Evolutionary conservation across 2,329 filamentous ascomycete species (phyloP), one percentile per base, ranked within the genome.

Genomic region (Aschersonia sp.): DNA sequence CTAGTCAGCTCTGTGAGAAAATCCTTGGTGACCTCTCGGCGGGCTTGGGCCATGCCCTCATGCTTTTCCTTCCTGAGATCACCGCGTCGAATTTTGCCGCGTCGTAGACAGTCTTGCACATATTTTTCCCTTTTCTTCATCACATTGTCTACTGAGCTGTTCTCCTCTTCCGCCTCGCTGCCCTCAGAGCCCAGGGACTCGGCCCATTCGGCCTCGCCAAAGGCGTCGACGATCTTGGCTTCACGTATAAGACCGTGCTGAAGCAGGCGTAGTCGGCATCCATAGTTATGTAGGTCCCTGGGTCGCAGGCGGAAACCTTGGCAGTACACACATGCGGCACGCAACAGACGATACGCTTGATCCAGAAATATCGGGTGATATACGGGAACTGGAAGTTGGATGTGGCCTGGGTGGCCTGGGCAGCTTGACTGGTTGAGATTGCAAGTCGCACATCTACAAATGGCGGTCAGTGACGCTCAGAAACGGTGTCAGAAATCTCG

Each of bases 361-460:
- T 96, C 89, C 72, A 98, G 84, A 60, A 96, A 97, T 2, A 88
- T 85, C n/a, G 90, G 87, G 64, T 98, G 90, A 63, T 97, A 98
- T 46, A 96, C 86, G 44, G 86, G 87, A 10, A 89, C 83, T 11
- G 92, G 89, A 10, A 98, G 80, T 57, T 96, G 87, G 63, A 98
- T 94, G 61, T 98, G 92, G 47, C 92, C 94, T 50, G 85, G 78
- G 69, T 98, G 94, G 49, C 94, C 94, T 6, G 90, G 87, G 63
- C 94, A 98, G 57, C 78, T 78, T 60, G 81, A 76, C 52, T 81
- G 82, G 59, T 82, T 85, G 55, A 94, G 75, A 56, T 90, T 87
- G 68, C 92, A 98, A 63, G 92, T 98, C 57, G 87, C 76, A 69
- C 92, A 98, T 60, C 87, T 94, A 50, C 40, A 40, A 30, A 30